Conservation (phyloP, 441 rosid genomes). For the Lagerstroemia fauriei region DNA sequence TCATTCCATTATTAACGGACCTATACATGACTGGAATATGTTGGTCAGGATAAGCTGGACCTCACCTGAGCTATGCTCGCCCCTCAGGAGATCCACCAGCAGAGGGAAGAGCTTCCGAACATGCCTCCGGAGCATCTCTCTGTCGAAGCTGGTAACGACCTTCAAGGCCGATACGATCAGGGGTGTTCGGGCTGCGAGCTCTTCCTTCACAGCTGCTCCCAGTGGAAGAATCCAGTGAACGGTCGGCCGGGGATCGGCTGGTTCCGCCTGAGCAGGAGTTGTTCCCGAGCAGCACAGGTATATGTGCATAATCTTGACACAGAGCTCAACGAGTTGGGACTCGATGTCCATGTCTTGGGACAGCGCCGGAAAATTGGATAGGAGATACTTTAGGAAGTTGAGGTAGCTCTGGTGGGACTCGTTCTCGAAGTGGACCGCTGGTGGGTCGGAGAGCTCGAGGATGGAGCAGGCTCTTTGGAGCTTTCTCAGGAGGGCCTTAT, state of each 20-base stretch:
- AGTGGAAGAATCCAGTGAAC: constrained; percentile 68
- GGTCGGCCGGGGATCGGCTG: constrained; percentile 33
- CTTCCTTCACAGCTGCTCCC: constrained; percentile 75
- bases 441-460: constrained; percentile 76
- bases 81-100: constrained; percentile 24
- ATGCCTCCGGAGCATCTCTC: constrained; percentile 56
- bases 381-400: constrained; percentile 58
- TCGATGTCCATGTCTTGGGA: constrained; percentile 58
- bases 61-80: constrained; percentile 16
- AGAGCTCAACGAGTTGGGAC: constrained; percentile 53
- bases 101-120: constrained; percentile 59
- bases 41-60: constrained; percentile 1
- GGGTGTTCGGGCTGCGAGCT: constrained; percentile 71
- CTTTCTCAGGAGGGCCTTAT: constrained; percentile 58
- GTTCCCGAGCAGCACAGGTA: constrained; percentile 59
- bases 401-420: constrained; percentile 75
- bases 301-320: constrained; percentile 57
- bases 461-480: constrained; percentile 69
- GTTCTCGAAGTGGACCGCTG: constrained; percentile 81
- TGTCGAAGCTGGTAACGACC: constrained; percentile 51
- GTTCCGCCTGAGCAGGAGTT: constrained; percentile 22
- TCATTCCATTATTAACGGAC: constrained; percentile 12
- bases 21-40: constrained; percentile 18
- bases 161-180: constrained; percentile 64
- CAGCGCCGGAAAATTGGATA: constrained; percentile 44